Percentiles rank a stretch among this genome's conserved stretches.
phyloP scores from a whole-genome alignment of 1,284 basidiomycete genomes.

The Cutaneotrichosporon cavernicola region DNA sequence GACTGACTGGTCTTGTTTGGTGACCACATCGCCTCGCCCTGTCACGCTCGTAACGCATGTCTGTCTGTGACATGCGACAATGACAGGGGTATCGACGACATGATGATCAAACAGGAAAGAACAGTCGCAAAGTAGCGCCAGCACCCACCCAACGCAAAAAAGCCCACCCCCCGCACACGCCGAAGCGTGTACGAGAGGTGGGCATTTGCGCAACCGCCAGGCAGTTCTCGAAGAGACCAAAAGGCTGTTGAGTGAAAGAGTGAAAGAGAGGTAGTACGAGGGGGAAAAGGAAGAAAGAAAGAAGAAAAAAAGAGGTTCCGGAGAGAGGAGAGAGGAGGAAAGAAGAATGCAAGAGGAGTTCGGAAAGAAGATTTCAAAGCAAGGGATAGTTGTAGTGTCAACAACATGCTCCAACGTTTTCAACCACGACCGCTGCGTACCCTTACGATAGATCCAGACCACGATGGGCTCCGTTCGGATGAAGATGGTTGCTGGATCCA shows the following conservation, averaged over 20 bases:
- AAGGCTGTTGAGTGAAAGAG: conserved; percentile 27
- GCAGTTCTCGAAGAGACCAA: conserved; percentile 27
- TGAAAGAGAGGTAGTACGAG: conserved; percentile 11
- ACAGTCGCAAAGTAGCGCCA: neutral
- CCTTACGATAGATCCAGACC: conserved; percentile 26
- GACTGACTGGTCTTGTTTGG: too few relatives aligned
- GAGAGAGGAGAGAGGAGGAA: conserved; percentile 15
- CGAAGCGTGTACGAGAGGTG: conserved; percentile 16
- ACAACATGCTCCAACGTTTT: conserved; percentile 25
- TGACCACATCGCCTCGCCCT: too few relatives aligned
- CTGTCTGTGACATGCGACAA: neutral
- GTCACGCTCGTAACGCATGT: neutral
- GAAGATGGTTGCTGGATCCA: conserved; percentile 16
- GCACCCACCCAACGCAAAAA: conserved; percentile 27
- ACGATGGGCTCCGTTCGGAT: conserved; percentile 5
- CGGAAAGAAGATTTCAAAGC: conserved; percentile 9
- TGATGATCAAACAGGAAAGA: conserved; percentile 9
- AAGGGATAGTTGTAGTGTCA: conserved; percentile 25
- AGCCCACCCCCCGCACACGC: conserved; percentile 24
- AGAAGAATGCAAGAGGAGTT: conserved; percentile 16
- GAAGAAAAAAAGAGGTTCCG: conserved; percentile 12
- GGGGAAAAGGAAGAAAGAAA: conserved; percentile 15
- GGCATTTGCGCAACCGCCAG: conserved; percentile 28
- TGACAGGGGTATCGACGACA: neutral
- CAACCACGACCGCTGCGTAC: conserved; percentile 23